Evolutionary conservation across 352 stramenopile species (phyloP), one percentile per base, ranked within the genome.

Genomic region (Pythium phragmitis): DNA sequence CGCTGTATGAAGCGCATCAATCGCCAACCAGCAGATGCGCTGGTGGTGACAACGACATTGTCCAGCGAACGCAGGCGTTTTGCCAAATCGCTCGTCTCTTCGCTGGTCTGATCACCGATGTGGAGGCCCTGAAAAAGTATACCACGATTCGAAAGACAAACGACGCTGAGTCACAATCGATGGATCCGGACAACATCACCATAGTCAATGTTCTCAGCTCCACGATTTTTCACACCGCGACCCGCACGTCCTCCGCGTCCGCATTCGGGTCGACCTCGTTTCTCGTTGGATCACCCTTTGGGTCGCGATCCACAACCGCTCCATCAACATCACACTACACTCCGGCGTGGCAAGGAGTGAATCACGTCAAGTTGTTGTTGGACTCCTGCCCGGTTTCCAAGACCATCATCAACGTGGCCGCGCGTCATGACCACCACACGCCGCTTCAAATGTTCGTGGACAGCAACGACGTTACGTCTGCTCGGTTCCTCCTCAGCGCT

Each of bases 361-460:
- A 85, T 37, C 55, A 87, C 13, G 68, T 87, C 19, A 57, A 66
- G 1, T 56, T 83, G 0, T 49, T 90, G 13, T 49, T 87, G 14
- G 78, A 85, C 33, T 46, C 59, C 0, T 66, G 67, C 1, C 52
- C 70, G 6, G 68, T 83, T 49, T 61, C 7, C 72, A 78, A 56
- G 70, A 61, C 4, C 43, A 70, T 65, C 3, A 37, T 89, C 13
- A 80, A 88, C 30, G 72, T 83, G 9, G 63, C 76, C 0, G 63
- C 76, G 21, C 74, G 73, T 12, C 48, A 36, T 14, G 72, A 63
- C 16, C 76, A 76, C 30, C 78, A 84, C 56, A 90, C 81, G 1
- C 70, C 84, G 11, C 51, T 92, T 33, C 65, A 82, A 47, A 77
- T 67, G 33, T 80, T 80, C 4, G 72, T 92, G 1, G 58, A 76